phyloP scores from a whole-genome alignment of 2,329 filamentous ascomycete genomes.

The Biscogniauxia marginata region DNA sequence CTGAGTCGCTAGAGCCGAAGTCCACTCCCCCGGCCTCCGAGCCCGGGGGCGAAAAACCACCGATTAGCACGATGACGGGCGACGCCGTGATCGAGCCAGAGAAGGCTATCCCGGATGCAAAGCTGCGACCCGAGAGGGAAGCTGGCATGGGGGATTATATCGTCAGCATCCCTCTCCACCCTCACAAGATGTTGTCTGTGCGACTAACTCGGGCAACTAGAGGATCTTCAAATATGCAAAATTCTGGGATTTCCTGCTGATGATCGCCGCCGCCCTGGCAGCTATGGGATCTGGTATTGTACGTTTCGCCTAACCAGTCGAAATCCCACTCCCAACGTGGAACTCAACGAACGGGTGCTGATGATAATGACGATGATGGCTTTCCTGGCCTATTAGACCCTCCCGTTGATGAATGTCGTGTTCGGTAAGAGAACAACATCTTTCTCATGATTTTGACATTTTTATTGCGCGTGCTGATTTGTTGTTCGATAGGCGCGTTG shows the following conservation, averaged over 20 bases:
- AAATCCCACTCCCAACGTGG: not conserved
- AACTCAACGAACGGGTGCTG: not conserved
- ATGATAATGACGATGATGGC: constrained; percentile 5
- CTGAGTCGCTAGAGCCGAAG: constrained; percentile 14
- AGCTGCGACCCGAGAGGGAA: constrained; percentile 43
- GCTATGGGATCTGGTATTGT: constrained; percentile 51
- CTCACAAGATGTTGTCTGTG: not conserved
- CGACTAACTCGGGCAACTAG: constrained; percentile 28
- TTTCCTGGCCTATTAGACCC: constrained; percentile 36
- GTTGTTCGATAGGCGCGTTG: constrained; percentile 36
- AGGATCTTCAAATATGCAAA: constrained; percentile 55
- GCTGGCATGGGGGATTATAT: constrained; percentile 46
- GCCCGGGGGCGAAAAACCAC: constrained; percentile 9
- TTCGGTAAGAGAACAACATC: constrained; percentile 42
- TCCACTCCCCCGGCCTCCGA: not conserved
- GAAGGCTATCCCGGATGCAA: constrained; percentile 33
- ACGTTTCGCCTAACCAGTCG: too few species aligned
- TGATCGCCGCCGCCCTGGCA: constrained; percentile 46
- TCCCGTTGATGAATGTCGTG: constrained; percentile 60
- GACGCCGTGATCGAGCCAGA: constrained; percentile 24
- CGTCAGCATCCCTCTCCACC: constrained; percentile 18
- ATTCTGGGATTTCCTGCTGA: constrained; percentile 50
- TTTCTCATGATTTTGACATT: not conserved
- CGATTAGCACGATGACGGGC: constrained; percentile 2
- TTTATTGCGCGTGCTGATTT: constrained; percentile 11